Percentiles rank a stretch among this genome's conserved stretches.
phyloP scores from a whole-genome alignment of 1,284 basidiomycete species.

The Rhodotorula sp. region DNA sequence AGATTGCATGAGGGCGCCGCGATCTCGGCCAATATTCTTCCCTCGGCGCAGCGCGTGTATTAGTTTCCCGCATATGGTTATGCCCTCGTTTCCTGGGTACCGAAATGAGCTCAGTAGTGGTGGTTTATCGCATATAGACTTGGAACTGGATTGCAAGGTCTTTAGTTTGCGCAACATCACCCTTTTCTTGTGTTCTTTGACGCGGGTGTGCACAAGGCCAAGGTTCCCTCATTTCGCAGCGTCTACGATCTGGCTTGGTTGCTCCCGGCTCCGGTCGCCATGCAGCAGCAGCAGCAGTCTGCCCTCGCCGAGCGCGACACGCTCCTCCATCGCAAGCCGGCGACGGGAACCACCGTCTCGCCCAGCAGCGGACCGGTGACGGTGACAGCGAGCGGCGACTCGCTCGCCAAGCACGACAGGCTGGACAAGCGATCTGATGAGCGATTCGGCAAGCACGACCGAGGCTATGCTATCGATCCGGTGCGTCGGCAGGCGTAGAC shows the following conservation, averaged over 20 bases:
- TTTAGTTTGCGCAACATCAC: not conserved
- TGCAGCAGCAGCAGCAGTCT: conserved; percentile 10
- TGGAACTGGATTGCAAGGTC: not conserved
- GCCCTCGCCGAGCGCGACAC: conserved; percentile 6
- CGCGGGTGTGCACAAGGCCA: not conserved
- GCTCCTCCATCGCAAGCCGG: conserved; percentile 22
- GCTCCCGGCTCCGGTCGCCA: conserved; percentile 8
- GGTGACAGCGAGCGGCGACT: not conserved
- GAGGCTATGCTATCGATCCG: conserved; percentile 22
- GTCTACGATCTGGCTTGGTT: conserved; percentile 8
- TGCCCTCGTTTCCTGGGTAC: not conserved
- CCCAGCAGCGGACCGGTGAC: not conserved
- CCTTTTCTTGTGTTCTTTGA: not conserved
- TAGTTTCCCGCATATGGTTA: too few species aligned
- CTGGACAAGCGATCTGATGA: conserved; percentile 35
- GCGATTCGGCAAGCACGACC: not conserved
- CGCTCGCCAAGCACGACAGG: conserved; percentile 7
- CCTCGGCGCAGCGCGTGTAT: too few species aligned
- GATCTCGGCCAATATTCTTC: not conserved
- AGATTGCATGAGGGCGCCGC: conserved; percentile 8
- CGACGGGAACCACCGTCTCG: not conserved
- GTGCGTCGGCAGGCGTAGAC: conserved; percentile 5
- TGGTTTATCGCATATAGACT: conserved; percentile 2
- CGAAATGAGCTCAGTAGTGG: not conserved
- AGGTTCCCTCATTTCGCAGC: not conserved